Evolutionary conservation across 331 rosid genomes (phyloP).

Genomic region (Erythrophleum ivorense): DNA sequence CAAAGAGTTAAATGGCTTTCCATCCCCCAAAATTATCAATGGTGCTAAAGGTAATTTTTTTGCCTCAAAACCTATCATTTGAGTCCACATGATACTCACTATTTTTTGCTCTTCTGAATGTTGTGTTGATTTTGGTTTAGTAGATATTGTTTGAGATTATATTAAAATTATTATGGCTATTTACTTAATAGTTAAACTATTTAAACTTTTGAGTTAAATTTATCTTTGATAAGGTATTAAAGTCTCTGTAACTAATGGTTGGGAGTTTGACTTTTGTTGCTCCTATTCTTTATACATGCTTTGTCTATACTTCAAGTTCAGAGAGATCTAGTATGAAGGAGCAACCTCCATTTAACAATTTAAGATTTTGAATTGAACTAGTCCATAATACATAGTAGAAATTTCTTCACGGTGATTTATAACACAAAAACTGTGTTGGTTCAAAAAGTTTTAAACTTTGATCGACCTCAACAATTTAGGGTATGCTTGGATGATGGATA

Average conservation of each 20-base stretch:
- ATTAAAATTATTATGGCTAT: not conserved
- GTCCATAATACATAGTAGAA: too few relatives aligned
- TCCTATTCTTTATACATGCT: not conserved
- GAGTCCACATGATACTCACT: too few relatives aligned
- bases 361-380: not conserved
- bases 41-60: slow-evolving; percentile 43
- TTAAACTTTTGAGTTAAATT: not conserved
- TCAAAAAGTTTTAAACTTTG: not conserved
- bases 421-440: not conserved
- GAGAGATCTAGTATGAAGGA: too few relatives aligned
- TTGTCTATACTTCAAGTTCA: too few relatives aligned
- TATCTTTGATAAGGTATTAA: not conserved
- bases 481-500: too few relatives aligned
- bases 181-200: too few relatives aligned
- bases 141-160: not conserved
- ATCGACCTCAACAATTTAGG: not conserved
- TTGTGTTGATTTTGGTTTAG: not conserved
- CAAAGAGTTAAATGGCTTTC: slow-evolving; percentile 53
- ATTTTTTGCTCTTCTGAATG: not conserved
- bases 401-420: not conserved
- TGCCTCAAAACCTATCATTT: not conserved
- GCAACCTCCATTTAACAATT: too few relatives aligned
- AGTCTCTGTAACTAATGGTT: not conserved
- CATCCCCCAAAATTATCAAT: slow-evolving; percentile 4
- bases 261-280: not conserved